These are phyloP conservation scores for Ophiostoma sp. DNA, from an alignment of 2,329 filamentous ascomycete species.

Conservation along the genomic window DNA sequence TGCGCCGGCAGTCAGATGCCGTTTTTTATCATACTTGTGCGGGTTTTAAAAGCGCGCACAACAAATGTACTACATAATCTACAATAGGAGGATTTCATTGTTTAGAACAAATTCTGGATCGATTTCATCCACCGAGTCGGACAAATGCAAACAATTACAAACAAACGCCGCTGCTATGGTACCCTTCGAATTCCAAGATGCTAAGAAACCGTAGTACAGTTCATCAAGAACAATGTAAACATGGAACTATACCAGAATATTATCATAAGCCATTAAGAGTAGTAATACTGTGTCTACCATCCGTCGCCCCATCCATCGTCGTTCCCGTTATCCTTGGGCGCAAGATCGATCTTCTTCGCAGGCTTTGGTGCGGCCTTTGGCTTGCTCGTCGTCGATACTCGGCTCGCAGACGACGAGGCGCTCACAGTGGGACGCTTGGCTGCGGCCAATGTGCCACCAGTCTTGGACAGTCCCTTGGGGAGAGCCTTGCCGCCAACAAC, in stretches of 20 bases:
- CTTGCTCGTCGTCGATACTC: constrained; percentile 43
- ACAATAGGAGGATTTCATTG: no score
- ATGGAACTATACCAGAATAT: background rate
- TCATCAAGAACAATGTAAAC: background rate
- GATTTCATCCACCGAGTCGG: no score
- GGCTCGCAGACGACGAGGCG: constrained; percentile 27
- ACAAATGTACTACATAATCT: no score
- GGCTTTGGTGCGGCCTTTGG: constrained; percentile 42
- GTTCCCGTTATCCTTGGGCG: constrained; percentile 55
- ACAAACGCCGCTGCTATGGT: no score
- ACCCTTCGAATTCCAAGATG: background rate
- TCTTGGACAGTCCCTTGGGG: constrained; percentile 76
- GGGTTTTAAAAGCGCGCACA: no score
- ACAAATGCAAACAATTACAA: no score
- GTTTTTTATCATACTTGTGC: no score
- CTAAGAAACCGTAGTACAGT: background rate
- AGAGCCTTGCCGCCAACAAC: constrained; percentile 53
- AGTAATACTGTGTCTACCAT: constrained; percentile 41
- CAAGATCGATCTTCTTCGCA: constrained; percentile 64
- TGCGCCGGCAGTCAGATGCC: no score
- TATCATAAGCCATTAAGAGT: background rate
- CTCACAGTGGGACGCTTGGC: background rate
- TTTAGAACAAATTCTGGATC: no score
- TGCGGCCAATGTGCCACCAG: constrained; percentile 23
- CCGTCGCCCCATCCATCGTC: constrained; percentile 62